These are phyloP conservation scores for Micromonas commoda DNA, from an alignment of 139 green algal species.

Conservation along the genomic window DNA sequence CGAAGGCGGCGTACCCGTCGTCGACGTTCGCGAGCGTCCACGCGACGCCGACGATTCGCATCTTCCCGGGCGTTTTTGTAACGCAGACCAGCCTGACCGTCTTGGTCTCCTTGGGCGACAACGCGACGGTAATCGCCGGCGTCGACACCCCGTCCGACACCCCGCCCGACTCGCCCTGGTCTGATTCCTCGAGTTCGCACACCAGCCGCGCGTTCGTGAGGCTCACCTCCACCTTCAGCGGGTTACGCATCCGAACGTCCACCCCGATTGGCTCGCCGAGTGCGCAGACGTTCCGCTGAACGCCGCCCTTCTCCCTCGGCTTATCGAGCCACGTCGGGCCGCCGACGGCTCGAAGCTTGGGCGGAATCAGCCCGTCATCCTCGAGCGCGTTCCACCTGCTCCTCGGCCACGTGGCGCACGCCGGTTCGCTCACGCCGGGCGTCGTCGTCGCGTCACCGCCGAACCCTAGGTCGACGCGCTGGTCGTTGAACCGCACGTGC, in stretches of 20 bases:
- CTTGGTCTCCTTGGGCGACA: neutral
- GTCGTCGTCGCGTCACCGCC: no score
- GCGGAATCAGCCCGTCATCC: slow-evolving; percentile 36
- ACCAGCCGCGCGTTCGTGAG: slow-evolving; percentile 55
- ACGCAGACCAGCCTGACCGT: slow-evolving; percentile 52
- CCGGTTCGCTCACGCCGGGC: neutral
- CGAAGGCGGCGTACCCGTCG: slow-evolving; percentile 44
- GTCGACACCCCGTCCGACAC: neutral
- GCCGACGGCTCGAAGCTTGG: neutral
- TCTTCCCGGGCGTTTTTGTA: slow-evolving; percentile 46
- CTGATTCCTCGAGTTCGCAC: slow-evolving; percentile 47
- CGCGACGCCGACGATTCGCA: slow-evolving; percentile 43
- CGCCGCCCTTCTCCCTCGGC: neutral
- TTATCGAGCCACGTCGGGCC: slow-evolving; percentile 32
- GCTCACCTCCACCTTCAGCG: slow-evolving; percentile 52
- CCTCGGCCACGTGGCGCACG: neutral
- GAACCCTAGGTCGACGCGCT: slow-evolving; percentile 50
- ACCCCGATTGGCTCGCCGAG: slow-evolving; percentile 66
- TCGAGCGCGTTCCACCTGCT: slow-evolving; percentile 1
- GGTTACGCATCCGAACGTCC: slow-evolving; percentile 68
- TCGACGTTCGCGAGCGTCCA: slow-evolving; percentile 25
- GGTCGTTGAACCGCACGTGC: slow-evolving; percentile 55
- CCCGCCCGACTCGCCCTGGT: neutral
- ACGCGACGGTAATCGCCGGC: neutral
- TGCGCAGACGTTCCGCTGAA: slow-evolving; percentile 35